Evolutionary conservation across 345 rosid species (phyloP).

Genomic region (Salix viminalis): DNA sequence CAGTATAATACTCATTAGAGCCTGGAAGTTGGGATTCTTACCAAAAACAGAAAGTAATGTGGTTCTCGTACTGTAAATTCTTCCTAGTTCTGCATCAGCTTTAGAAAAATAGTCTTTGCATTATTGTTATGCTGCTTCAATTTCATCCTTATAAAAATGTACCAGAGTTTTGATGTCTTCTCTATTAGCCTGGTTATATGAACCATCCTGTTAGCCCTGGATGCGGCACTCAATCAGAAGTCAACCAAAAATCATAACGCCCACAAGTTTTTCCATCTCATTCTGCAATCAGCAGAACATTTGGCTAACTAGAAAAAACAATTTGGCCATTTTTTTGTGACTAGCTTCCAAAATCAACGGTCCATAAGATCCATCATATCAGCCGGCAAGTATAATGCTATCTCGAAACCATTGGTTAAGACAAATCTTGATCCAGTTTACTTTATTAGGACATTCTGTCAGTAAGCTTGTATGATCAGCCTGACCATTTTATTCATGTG

Average conservation of each 20-base stretch:
- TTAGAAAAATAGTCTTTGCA: neutral
- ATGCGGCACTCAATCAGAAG: neutral
- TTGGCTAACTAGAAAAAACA: neutral
- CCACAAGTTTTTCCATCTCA: neutral
- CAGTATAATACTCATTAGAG: neutral
- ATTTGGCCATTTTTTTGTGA: neutral
- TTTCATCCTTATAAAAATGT: neutral
- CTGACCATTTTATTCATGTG: too few relatives aligned
- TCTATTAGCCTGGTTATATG: neutral
- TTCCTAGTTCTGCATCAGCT: neutral
- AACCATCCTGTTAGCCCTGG: neutral
- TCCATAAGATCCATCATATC: neutral
- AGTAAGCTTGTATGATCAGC: too few relatives aligned
- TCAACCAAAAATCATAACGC: neutral
- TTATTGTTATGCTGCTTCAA: neutral
- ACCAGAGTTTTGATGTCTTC: neutral
- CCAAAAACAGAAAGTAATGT: neutral
- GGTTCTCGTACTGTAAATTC: neutral
- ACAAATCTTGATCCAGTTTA: too few relatives aligned
- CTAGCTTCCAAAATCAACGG: neutral
- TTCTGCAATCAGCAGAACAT: neutral
- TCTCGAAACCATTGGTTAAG: neutral
- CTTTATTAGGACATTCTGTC: too few relatives aligned
- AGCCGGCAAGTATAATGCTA: neutral
- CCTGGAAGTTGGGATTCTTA: neutral